A percentile compares a stretch with the other conserved stretches of the same genome.
Conservation (phyloP, 2,329 filamentous ascomycete species). For the Microcyclospora tardicrescens region DNA sequence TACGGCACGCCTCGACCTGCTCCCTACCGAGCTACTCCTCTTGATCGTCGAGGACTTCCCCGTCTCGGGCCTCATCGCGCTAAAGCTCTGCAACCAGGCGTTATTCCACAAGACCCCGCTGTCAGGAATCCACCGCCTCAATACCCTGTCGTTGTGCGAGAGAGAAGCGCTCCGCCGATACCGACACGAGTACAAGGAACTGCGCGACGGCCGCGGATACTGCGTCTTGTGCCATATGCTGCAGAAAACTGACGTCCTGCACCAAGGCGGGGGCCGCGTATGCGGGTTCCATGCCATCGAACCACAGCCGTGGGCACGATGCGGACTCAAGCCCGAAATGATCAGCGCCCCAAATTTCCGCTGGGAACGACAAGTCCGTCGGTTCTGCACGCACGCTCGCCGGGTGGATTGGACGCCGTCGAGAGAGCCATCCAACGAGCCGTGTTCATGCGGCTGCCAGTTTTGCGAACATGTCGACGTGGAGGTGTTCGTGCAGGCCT, state of each 20-base stretch:
- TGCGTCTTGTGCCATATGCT: constrained; percentile 15
- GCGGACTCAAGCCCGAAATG: too few relatives aligned
- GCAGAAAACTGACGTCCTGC: neutral
- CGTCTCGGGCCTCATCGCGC: constrained; percentile 24
- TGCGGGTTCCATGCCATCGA: too few relatives aligned
- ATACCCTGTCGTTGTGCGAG: constrained; percentile 13
- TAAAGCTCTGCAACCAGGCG: constrained; percentile 24
- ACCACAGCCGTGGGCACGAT: too few relatives aligned
- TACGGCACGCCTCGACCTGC: constrained; percentile 12
- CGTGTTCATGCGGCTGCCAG: too few relatives aligned
- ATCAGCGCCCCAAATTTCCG: too few relatives aligned
- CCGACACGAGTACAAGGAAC: constrained; percentile 12
- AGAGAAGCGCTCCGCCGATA: constrained; percentile 11
- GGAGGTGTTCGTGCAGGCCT: too few relatives aligned
- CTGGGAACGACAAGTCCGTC: too few relatives aligned
- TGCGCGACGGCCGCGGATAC: constrained; percentile 8
- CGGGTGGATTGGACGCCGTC: too few relatives aligned
- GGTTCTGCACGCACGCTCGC: too few relatives aligned
- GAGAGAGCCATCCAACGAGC: too few relatives aligned
- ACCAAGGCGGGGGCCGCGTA: too few relatives aligned
- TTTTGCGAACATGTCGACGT: too few relatives aligned
- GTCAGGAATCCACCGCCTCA: constrained; percentile 8
- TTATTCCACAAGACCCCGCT: constrained; percentile 16
- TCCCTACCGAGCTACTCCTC: constrained; percentile 26
- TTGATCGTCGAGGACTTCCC: constrained; percentile 24